These are phyloP conservation scores for Aspergillus novofumigatus DNA, from an alignment of 2,329 filamentous ascomycete genomes.

Conservation along the genomic window DNA sequence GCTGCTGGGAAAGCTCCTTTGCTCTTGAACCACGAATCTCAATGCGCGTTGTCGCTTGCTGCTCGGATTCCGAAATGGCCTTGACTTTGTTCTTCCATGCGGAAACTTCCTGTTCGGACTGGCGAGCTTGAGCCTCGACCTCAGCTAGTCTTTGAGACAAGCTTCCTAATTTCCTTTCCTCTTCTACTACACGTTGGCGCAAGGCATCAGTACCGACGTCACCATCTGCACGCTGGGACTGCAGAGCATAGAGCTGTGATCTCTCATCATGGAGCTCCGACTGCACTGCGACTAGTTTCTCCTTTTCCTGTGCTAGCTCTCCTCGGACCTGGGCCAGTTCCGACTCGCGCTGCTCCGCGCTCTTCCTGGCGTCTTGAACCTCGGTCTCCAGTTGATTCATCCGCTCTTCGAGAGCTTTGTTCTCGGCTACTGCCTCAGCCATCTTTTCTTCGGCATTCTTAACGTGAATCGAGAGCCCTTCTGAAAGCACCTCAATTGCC, in stretches of 20 bases:
- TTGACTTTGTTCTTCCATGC: constrained; percentile 60
- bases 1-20: constrained; percentile 76
- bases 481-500: constrained; percentile 54
- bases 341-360: constrained; percentile 51
- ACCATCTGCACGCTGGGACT: constrained; percentile 71
- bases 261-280: constrained; percentile 62
- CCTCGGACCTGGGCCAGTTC: constrained; percentile 53
- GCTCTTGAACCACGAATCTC: constrained; percentile 68
- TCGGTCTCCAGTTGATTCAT: constrained; percentile 56
- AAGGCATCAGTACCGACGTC: constrained; percentile 79
- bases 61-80: constrained; percentile 27
- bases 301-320: constrained; percentile 46
- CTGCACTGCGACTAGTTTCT: constrained; percentile 44
- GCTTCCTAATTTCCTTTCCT: constrained; percentile 65
- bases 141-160: constrained; percentile 69
- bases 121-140: constrained; percentile 70
- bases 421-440: constrained; percentile 59
- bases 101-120: constrained; percentile 70
- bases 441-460: constrained; percentile 58
- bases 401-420: constrained; percentile 55
- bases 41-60: constrained; percentile 50
- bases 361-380: constrained; percentile 52
- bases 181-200: constrained; percentile 68
- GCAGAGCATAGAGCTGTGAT: constrained; percentile 63
- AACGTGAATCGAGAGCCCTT: constrained; percentile 57